Base-by-base conservation (phyloP, 352 stramenopile genomes). In the Globisporangium middletonii region DNA sequence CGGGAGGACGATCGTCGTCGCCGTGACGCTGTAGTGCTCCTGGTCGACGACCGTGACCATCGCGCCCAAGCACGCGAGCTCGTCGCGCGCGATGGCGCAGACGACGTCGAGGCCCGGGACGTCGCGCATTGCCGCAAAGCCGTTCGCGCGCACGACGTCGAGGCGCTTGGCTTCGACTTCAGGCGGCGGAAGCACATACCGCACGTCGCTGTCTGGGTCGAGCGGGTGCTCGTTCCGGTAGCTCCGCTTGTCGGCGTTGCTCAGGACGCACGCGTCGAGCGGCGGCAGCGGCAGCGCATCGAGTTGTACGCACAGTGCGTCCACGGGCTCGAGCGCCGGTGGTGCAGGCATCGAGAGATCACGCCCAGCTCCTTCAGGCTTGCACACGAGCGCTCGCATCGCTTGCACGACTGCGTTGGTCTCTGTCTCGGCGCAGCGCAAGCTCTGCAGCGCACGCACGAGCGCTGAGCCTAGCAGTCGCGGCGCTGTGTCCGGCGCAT, bases 21-120 rank as follows among this genome's bases (percentile, higher is more conserved):
- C 73, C 48, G 81, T 58, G 23, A 88, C 70, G 55, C 78, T 69
- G 42, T 79, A 50, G 30, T 79, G 61, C n/a, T 79, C 57, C 23
- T 71, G 63, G 44, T 79, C 70, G 30, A 90, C 72, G 49, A 91
- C 65, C 44, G 77, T 91, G 60, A 90, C 71, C 57, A 83, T 68
- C 46, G 65, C 83, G 19, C 76, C 67, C 12, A 72, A 72, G 53
- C 77, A 88, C 47, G 61, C 64, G 11, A 90, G 70, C 53, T 88
- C 76, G 30, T 73, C 75, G 3, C 65, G 62, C 26, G 74, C 78
- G 49, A 91, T 63, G 2, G 69, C 69, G 56, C 80, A 91, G 49
- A 91, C 83, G 50, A 88, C 78, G 15, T 53, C 47, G 55, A 60
- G 55, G 19, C 53, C 55, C 18, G 55, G 55, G 15, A 54, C 33